Base-by-base conservation (phyloP, 371 early-diverging fungal species). In the Haplosporangium sp. region DNA sequence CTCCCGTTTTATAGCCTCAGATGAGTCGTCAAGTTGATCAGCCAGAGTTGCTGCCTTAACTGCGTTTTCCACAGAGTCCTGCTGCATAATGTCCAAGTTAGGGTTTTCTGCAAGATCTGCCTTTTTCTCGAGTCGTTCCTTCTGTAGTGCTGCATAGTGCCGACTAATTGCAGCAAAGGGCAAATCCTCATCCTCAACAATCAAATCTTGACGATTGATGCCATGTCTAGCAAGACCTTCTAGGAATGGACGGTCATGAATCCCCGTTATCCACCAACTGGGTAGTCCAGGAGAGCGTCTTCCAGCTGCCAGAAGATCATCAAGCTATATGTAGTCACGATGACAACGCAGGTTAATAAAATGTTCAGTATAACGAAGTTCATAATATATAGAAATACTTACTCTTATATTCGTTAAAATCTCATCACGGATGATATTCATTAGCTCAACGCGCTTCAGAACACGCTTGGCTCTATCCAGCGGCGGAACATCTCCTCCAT, bases 201-300 rank as follows among this genome's bases (percentile, higher is more conserved):
- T 86, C 42, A 92, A 71, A 74, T 95, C 95, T 60, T 84, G 84
- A 7, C 95, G 87, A 34, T 87, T 86, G 42, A 92, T 81, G 34
- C 96, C 96, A 77, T 93, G 94, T 55, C 87, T 88, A 20, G 91
- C 90, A 44, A 95, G 84, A 0, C 90, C 94, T 38, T 85, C 84
- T 68, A 95, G 69, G 40, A 95, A 89, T 15, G 90, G 89, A 47
- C 85, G 85, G 71, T 95, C 95, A 73, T 94, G 92, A 3, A 77
- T 70, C 35, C 88, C 89, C 0, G 86, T 87, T 64, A 87, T 81
- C 92, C 94, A 94, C 93, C 94, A 95, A 27, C 89, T 90, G 52
- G 69, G 78, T 17, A 84, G 13, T 20, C 73, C 74, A 67, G 71
- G 67, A 47, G 71, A 72, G 4, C 71, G 69, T n/a, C 79, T 55